Conservation (phyloP, 169 alveolate species). For the Babesia ovis region DNA sequence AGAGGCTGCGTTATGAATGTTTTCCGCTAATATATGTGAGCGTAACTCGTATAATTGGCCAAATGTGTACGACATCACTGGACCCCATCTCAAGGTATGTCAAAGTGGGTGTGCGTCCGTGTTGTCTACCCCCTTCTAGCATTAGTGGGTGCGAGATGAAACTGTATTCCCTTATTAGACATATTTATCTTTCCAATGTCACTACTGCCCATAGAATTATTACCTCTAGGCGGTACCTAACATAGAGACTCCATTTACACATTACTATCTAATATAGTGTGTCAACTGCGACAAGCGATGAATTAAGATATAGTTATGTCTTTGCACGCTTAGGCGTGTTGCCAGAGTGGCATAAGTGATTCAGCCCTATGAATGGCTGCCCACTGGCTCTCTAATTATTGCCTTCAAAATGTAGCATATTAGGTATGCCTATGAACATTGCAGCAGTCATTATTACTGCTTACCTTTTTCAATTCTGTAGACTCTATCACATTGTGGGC, state of each 20-base stretch:
- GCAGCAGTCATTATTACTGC: neutral
- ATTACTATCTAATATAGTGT: too few relatives aligned
- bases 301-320: too few relatives aligned
- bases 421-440: constrained; percentile 49
- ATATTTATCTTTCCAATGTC: too few relatives aligned
- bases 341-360: neutral
- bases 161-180: too few relatives aligned
- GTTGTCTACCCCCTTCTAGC: too few relatives aligned
- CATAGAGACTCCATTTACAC: too few relatives aligned
- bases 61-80: constrained; percentile 21
- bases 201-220: too few relatives aligned
- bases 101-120: constrained; percentile 4
- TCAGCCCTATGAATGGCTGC: neutral
- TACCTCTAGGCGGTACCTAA: too few relatives aligned
- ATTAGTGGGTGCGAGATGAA: too few relatives aligned
- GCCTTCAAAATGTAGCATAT: constrained; percentile 53
- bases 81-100: constrained; percentile 6
- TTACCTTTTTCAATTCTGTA: constrained; percentile 75
- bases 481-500: constrained; percentile 72
- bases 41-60: neutral
- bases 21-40: neutral
- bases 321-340: too few relatives aligned
- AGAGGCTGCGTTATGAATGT: neutral
- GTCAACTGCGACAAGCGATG: too few relatives aligned
- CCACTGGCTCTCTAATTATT: neutral